Evolutionary conservation across 1,284 basidiomycete genomes (phyloP).

Genomic region (Coniophora puteana): DNA sequence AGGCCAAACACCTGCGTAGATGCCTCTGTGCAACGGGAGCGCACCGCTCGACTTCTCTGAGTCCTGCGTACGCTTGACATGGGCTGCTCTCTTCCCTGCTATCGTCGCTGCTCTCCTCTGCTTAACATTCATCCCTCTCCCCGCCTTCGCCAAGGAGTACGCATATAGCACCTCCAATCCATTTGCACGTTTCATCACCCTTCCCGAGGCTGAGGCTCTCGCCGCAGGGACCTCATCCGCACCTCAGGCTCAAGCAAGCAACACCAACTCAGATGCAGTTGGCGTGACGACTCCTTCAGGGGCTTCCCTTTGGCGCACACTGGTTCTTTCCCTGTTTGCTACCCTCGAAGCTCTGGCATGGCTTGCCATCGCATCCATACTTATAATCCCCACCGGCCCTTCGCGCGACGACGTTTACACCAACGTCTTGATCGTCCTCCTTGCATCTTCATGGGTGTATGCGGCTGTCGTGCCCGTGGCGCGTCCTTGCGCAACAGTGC

Average conservation of each 20-base stretch:
- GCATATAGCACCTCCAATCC: slow-evolving; percentile 17
- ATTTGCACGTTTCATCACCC: slow-evolving; percentile 46
- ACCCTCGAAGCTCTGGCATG: slow-evolving; percentile 34
- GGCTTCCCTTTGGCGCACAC: slow-evolving; percentile 26
- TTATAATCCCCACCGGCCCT: slow-evolving; percentile 31
- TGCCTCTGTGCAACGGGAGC: slow-evolving; percentile 22
- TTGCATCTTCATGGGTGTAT: slow-evolving; percentile 56
- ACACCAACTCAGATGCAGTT: slow-evolving; percentile 20
- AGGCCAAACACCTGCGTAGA: no score
- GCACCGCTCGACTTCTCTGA: slow-evolving; percentile 39
- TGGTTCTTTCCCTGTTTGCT: background rate
- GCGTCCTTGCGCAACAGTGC: slow-evolving; percentile 40
- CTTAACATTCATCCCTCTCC: slow-evolving; percentile 34
- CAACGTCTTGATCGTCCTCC: slow-evolving; percentile 33
- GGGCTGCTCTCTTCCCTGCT: slow-evolving; percentile 48
- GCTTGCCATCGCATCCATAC: slow-evolving; percentile 46
- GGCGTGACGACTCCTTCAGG: slow-evolving; percentile 26
- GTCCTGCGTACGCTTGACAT: slow-evolving; percentile 48
- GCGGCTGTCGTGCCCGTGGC: slow-evolving; percentile 40
- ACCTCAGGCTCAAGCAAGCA: slow-evolving; percentile 14
- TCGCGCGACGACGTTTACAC: slow-evolving; percentile 25
- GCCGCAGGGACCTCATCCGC: no score
- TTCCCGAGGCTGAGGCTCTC: slow-evolving; percentile 58
- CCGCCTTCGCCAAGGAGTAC: slow-evolving; percentile 6
- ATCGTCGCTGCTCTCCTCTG: slow-evolving; percentile 40